These are phyloP conservation scores for Tulasnella sp. DNA, from an alignment of 768 basidiomycete species.

Conservation along the genomic window DNA sequence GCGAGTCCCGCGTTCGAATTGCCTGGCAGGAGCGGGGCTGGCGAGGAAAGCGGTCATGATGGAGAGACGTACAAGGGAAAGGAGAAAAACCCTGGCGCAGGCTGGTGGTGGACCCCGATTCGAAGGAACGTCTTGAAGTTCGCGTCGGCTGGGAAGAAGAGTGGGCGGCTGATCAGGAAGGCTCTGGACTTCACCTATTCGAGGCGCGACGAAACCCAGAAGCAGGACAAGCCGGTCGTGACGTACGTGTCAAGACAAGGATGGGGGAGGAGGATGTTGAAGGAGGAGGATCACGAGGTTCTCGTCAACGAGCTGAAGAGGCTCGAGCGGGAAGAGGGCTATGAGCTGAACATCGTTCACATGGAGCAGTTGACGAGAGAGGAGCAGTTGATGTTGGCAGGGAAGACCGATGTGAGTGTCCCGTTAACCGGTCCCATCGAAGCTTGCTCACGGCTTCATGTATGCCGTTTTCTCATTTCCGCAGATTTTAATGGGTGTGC, in stretches of 20 bases:
- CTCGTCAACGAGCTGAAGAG: slow-evolving; percentile 38
- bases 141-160: slow-evolving; percentile 1
- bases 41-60: slow-evolving; percentile 39
- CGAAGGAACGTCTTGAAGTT: slow-evolving; percentile 9
- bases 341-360: slow-evolving; percentile 42
- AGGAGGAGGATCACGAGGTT: slow-evolving; percentile 37
- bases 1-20: slow-evolving; percentile 19
- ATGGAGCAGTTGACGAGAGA: slow-evolving; percentile 43
- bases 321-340: slow-evolving; percentile 40
- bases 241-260: slow-evolving; percentile 43
- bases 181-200: slow-evolving; percentile 33
- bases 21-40: slow-evolving; percentile 8
- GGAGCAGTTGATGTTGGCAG: slow-evolving; percentile 42
- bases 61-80: neutral
- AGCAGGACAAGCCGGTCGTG: slow-evolving; percentile 40
- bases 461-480: slow-evolving; percentile 1
- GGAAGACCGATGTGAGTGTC: slow-evolving; percentile 39
- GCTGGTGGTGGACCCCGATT: slow-evolving; percentile 19
- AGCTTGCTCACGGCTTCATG: neutral
- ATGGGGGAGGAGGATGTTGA: slow-evolving; percentile 42
- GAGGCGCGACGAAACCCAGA: slow-evolving; percentile 34
- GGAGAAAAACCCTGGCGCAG: slow-evolving; percentile 31
- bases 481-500: slow-evolving; percentile 66
- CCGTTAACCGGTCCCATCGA: neutral
- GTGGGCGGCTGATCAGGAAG: slow-evolving; percentile 39